A percentile compares a stretch with the other conserved stretches of the same genome.
phyloP scores from a whole-genome alignment of 208 protist species.

The Trichomonas tenax region DNA sequence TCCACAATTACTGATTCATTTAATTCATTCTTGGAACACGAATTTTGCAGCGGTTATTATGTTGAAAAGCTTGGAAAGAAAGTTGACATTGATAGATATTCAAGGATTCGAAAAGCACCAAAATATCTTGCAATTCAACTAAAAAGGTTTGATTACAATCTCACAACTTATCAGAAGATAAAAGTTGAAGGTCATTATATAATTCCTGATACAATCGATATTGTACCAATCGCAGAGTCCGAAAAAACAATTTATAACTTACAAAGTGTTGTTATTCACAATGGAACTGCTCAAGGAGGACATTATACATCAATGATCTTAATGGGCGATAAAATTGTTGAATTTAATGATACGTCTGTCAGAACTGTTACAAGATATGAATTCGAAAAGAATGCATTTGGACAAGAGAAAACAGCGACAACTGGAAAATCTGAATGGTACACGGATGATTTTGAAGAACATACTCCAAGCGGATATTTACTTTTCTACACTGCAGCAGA shows the following conservation, averaged over 20 bases:
- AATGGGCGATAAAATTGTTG: not conserved
- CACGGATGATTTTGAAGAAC: too few species aligned
- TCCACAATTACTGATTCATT: not conserved
- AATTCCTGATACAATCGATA: slow-evolving; percentile 47
- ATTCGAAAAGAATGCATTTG: not conserved
- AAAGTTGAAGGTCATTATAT: slow-evolving; percentile 47
- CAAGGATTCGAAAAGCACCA: not conserved
- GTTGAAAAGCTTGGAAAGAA: not conserved
- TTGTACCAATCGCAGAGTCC: slow-evolving; percentile 45
- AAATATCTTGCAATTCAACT: not conserved
- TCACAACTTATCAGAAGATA: not conserved
- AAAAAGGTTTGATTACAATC: not conserved
- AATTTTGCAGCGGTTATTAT: not conserved
- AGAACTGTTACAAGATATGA: not conserved
- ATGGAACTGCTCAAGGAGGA: slow-evolving; percentile 46
- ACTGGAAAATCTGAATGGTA: too few species aligned
- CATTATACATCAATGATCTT: slow-evolving; percentile 54
- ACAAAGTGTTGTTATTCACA: slow-evolving; percentile 49
- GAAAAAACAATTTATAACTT: slow-evolving; percentile 39
- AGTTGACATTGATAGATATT: not conserved
- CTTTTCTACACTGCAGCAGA: too few species aligned
- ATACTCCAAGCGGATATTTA: too few species aligned
- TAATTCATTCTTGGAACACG: not conserved
- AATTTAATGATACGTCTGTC: not conserved
- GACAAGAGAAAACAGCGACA: too few species aligned